phyloP scores from a whole-genome alignment of 2,329 filamentous ascomycete species.

The Graphilbum ipis-grandicollis region DNA sequence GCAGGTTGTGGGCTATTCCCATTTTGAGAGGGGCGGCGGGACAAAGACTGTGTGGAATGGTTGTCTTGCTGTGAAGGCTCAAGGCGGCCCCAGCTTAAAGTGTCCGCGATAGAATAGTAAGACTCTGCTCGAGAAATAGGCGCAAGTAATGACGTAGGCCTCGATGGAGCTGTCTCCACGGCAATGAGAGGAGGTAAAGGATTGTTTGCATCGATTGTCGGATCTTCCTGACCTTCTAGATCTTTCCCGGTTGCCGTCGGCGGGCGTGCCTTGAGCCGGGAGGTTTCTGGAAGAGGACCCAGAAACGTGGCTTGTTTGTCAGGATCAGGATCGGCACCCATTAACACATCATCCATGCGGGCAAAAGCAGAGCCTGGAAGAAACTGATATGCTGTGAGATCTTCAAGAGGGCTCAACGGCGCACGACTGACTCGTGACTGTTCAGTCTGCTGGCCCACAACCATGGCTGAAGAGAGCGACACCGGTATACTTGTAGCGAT shows the following conservation, averaged over 20 bases:
- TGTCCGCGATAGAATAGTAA: conserved; percentile 36
- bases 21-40: conserved; percentile 25
- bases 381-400: conserved; percentile 22
- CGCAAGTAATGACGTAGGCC: neutral
- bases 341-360: conserved; percentile 11
- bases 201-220: too few species aligned
- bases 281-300: too few species aligned
- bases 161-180: too few species aligned
- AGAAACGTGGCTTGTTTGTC: neutral
- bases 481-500: too few species aligned
- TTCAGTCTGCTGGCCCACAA: conserved; percentile 32
- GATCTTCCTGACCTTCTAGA: too few species aligned
- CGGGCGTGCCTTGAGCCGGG: too few species aligned
- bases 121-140: conserved; percentile 1
- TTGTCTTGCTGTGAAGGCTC: conserved; percentile 21
- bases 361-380: conserved; percentile 10
- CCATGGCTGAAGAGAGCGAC: conserved; percentile 12
- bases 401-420: conserved; percentile 33
- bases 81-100: conserved; percentile 30
- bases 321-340: neutral
- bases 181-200: too few species aligned
- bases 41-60: conserved; percentile 18
- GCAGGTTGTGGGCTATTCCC: conserved; percentile 20
- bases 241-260: too few species aligned
- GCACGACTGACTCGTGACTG: conserved; percentile 27